phyloP scores from a whole-genome alignment of 352 stramenopile species.

The Globisporangium camurandrum region DNA sequence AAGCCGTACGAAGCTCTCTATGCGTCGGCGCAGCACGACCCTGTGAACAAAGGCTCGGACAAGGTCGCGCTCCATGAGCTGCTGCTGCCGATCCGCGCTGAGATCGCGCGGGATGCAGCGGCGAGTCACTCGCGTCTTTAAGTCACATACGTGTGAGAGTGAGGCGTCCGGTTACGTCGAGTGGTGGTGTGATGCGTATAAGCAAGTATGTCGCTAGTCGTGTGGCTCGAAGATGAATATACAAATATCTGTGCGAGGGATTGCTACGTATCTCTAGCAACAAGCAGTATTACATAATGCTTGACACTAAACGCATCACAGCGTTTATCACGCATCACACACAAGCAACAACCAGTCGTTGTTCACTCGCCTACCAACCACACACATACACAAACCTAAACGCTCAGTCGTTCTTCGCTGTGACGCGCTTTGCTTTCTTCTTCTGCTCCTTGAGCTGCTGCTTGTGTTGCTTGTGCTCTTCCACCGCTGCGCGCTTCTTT shows the following conservation, averaged over 20 bases:
- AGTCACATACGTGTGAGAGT: no score
- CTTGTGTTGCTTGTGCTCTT: not conserved
- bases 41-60: constrained; percentile 49
- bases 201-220: not conserved
- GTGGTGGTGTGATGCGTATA: no score
- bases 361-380: not conserved
- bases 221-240: no score
- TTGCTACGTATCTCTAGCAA: no score
- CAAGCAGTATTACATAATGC: no score
- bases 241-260: no score
- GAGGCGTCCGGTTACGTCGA: no score
- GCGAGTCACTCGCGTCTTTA: constrained; percentile 24
- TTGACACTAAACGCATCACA: no score
- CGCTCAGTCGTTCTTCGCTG: no score
- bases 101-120: constrained; percentile 18
- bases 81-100: constrained; percentile 49
- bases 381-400: not conserved
- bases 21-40: constrained; percentile 47
- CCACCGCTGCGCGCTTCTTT: constrained; percentile 13
- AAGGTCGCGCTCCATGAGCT: constrained; percentile 60
- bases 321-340: no score
- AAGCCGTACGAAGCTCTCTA: constrained; percentile 64
- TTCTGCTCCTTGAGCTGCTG: constrained; percentile 1
- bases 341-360: no score
- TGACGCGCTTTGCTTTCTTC: constrained; percentile 12